These are phyloP conservation scores for Pilatotrama ljubarskyi DNA, from an alignment of 768 basidiomycete species.

Conservation along the genomic window DNA sequence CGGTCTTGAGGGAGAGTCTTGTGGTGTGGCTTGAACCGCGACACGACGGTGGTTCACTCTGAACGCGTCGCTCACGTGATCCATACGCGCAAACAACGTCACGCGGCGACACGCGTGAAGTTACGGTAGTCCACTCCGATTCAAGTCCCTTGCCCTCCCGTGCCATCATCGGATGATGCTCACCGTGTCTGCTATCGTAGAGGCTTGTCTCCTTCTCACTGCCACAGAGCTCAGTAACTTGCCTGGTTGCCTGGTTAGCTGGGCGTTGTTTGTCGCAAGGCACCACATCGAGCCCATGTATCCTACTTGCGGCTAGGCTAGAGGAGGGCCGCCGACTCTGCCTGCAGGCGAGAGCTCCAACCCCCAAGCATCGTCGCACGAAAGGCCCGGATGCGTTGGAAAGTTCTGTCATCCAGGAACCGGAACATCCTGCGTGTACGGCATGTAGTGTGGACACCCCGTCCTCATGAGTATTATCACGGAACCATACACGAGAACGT, in stretches of 20 bases:
- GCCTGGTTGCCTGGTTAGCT: no score
- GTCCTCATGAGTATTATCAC: background rate
- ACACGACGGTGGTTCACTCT: conserved; percentile 5
- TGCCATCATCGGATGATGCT: no score
- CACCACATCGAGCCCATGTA: background rate
- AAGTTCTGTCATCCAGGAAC: background rate
- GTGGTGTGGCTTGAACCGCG: background rate
- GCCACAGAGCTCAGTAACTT: no score
- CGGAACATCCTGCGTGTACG: background rate
- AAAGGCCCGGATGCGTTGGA: background rate
- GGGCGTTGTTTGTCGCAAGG: background rate
- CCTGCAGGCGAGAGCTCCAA: background rate
- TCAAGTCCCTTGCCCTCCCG: background rate
- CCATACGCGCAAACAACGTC: background rate
- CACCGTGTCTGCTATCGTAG: no score
- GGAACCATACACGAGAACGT: background rate
- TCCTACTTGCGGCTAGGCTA: background rate
- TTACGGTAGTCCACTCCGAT: no score
- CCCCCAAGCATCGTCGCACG: background rate
- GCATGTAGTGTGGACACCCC: background rate
- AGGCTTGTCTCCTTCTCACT: no score
- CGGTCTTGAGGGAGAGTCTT: background rate
- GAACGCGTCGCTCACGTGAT: conserved; percentile 8
- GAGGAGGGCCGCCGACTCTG: background rate
- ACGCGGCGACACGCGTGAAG: no score